phyloP scores from a whole-genome alignment of 2,329 filamentous ascomycete species.

The Colletotrichum salicis region DNA sequence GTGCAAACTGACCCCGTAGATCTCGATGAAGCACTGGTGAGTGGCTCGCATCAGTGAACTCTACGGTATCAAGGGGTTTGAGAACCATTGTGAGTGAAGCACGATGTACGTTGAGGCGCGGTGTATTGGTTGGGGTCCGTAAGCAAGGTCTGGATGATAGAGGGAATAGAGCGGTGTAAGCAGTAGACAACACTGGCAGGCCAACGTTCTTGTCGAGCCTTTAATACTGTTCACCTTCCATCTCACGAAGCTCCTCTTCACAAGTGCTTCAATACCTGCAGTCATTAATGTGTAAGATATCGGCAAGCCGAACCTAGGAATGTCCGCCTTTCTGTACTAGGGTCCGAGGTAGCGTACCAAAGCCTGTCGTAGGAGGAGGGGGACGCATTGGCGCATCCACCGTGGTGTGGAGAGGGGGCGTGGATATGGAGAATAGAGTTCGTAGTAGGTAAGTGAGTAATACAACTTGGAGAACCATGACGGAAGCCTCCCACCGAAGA shows the following conservation, averaged over 20 bases:
- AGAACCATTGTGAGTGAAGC: not conserved
- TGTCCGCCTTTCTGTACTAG: not conserved
- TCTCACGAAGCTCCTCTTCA: not conserved
- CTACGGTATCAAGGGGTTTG: slow-evolving; percentile 10
- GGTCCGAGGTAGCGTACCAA: not conserved
- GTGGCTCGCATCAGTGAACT: slow-evolving; percentile 6
- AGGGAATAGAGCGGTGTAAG: not conserved
- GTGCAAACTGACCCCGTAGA: slow-evolving; percentile 22
- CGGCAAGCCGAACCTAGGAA: not conserved
- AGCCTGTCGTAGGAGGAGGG: not conserved
- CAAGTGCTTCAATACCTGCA: not conserved
- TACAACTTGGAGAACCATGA: not conserved
- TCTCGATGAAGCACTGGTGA: slow-evolving; percentile 30
- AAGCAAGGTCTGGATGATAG: not conserved
- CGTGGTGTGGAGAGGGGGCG: slow-evolving; percentile 4
- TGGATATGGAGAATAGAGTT: slow-evolving; percentile 16
- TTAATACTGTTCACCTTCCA: not conserved
- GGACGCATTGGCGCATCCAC: slow-evolving; percentile 2
- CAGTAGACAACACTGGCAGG: not conserved
- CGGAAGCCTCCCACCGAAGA: not conserved
- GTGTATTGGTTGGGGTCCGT: not conserved
- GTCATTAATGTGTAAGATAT: not conserved
- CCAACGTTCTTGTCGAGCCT: not conserved
- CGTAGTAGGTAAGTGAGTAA: not conserved
- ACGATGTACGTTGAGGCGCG: not conserved